A percentile compares a stretch with the other conserved stretches of the same genome.
Evolutionary conservation across 805 yeast species (phyloP).

Genomic region (Groenewaldozyma tartarivorans): DNA sequence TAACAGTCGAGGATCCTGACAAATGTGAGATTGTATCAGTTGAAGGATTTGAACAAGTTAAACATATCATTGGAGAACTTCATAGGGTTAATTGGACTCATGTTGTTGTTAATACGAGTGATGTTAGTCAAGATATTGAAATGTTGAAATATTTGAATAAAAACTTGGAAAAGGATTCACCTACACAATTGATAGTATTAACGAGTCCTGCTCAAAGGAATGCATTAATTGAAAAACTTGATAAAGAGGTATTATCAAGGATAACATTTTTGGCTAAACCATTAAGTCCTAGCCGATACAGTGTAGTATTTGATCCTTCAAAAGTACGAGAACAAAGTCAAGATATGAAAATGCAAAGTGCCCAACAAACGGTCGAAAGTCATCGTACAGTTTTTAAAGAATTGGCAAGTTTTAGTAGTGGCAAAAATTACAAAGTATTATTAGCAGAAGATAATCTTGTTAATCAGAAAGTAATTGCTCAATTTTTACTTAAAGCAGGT

Average conservation of each 20-base stretch:
- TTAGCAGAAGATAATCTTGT: conserved; percentile 91
- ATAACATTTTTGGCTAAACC: conserved; percentile 18
- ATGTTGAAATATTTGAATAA: conserved; percentile 8
- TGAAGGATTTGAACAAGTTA: conserved; percentile 4
- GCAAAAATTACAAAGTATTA: conserved; percentile 33
- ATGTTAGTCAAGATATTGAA: conserved; percentile 13
- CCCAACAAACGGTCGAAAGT: conserved; percentile 13
- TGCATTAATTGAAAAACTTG: conserved; percentile 9
- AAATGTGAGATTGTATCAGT: conserved; percentile 13
- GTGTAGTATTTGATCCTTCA: conserved; percentile 20
- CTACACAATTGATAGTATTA: conserved; percentile 10
- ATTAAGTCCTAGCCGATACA: conserved; percentile 18
- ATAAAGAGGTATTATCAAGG: conserved; percentile 3
- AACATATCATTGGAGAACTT: neutral
- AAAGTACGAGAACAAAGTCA: conserved; percentile 14
- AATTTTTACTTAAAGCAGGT: conserved; percentile 24
- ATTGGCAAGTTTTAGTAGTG: conserved; percentile 12
- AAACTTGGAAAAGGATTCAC: neutral
- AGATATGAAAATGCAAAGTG: conserved; percentile 18
- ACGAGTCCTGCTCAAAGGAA: conserved; percentile 17
- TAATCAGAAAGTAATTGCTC: conserved; percentile 76
- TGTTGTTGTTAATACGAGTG: conserved; percentile 21
- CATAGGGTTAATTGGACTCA: conserved; percentile 19
- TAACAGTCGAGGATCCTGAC: conserved; percentile 17
- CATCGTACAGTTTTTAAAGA: conserved; percentile 18